Base-by-base conservation (phyloP, 768 basidiomycete species). In the Lyophyllum semitale region DNA sequence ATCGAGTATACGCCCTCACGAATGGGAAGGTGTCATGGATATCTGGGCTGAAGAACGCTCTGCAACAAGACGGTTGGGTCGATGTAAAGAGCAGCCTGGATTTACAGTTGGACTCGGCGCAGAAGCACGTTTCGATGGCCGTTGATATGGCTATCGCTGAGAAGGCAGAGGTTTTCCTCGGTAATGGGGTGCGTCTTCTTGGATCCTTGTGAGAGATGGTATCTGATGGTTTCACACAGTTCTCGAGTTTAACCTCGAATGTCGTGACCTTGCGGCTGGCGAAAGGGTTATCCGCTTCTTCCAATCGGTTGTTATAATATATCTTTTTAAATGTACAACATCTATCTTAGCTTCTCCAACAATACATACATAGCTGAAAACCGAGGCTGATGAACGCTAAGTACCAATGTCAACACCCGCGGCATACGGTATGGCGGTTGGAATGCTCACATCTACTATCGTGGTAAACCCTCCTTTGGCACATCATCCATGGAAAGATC, bases 141-240 rank as follows among this genome's bases (percentile, higher is more conserved):
- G 67, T 85, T 62, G 88, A 90, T 67, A 88, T 89, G 87, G 73
- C 84, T 59, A 78, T 89, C 38, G 87, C 78, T 12, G 74, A 83
- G 63, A 70, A 83, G 48, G 86, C 87, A 1, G 80, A 86, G 60
- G 75, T 83, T 53, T 82, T 89, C 57, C 71, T 90, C 40, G 88
- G 88, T 8, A 90, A 89, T 63, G 88, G 87, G 54, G 87, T 86
- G 63, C 59, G 85, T 80, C 54, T 48, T 33, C 20, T 12, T 35
- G 29, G 13, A 17, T 12, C n/a, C 3, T 38, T 1, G 35, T 38
- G 12, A 30, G 25, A 30, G 20, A 42, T 35, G 20, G 46, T 15
- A 27, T 13, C 27, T 55, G 13, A 59, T 23, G 11, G 20, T 20
- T 53, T 49, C 52, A 25, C 25, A 4, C 41, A 73, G 72, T 75